Conservation (phyloP, 2,329 filamentous ascomycete species). For the Fragosphaeria purpurea region DNA sequence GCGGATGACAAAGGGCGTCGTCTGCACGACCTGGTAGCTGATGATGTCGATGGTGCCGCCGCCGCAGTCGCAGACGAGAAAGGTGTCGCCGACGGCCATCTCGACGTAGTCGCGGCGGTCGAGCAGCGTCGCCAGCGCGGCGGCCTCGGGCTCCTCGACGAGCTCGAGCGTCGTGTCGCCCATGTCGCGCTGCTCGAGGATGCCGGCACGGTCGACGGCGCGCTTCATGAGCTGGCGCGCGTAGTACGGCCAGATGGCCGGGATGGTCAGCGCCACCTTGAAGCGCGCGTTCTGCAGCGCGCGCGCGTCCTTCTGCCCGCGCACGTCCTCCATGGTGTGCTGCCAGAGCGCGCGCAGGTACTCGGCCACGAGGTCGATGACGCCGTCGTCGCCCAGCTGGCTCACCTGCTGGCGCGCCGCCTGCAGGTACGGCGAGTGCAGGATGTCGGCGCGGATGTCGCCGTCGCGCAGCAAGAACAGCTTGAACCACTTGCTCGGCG, state of each 20-base stretch:
- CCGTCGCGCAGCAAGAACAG: slow-evolving; percentile 10
- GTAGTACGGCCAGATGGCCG: slow-evolving; percentile 35
- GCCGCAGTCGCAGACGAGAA: slow-evolving; percentile 21
- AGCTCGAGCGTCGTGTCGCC: slow-evolving; percentile 24
- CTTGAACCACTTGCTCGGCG: slow-evolving; percentile 12
- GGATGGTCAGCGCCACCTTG: slow-evolving; percentile 31
- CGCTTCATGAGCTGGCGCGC: slow-evolving; percentile 26
- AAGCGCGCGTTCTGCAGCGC: slow-evolving; percentile 15
- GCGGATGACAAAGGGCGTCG: slow-evolving; percentile 28
- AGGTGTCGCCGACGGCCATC: slow-evolving; percentile 11
- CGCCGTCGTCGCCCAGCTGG: slow-evolving; percentile 5
- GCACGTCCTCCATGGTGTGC: slow-evolving; percentile 13
- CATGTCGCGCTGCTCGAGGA: slow-evolving; percentile 17
- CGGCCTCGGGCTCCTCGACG: slow-evolving; percentile 35
- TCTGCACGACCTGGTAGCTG: slow-evolving; percentile 33
- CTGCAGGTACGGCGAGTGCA: slow-evolving; percentile 5
- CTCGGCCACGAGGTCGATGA: slow-evolving; percentile 20
- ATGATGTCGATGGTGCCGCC: slow-evolving; percentile 36
- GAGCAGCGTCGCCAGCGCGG: slow-evolving; percentile 30
- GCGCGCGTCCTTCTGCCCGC: slow-evolving; percentile 14
- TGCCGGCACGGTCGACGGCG: slow-evolving; percentile 25
- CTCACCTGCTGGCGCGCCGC: neutral
- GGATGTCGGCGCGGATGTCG: slow-evolving; percentile 8
- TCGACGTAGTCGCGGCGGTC: slow-evolving; percentile 14
- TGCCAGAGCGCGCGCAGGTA: slow-evolving; percentile 27